Base-by-base conservation (phyloP, 139 green algal species). In the Auxenochlorella pyrenoidosa region DNA sequence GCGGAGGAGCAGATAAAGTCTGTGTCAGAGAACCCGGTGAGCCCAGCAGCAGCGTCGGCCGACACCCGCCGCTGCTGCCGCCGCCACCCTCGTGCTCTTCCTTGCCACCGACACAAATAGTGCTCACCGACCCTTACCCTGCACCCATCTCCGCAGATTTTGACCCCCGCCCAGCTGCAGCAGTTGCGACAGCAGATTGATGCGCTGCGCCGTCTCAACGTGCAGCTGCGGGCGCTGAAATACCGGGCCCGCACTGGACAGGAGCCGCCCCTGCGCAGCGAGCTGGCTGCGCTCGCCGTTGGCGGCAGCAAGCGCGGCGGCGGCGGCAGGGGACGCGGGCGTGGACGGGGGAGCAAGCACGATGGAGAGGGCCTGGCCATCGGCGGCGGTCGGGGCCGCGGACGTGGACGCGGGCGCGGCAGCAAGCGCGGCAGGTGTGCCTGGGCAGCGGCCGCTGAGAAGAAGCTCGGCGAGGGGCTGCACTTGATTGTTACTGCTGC, bases 111-210 rank as follows among this genome's bases (percentile, higher is more conserved):
- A 44, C n/a, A n/a, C n/a, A n/a, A n/a, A 18, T 54, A 10, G 8
- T 54, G 47, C 47, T 47, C 3, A 5, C 0, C 76, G 19, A 13
- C 40, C n/a, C 16, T 24, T 51, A 0, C 34, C 47, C 15, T 32
- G 34, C 32, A 5, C 21, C 58, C 26, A 22, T 6, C 8, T 5
- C 24, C 26, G 77, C 88, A 91, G 88, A 70, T 91, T 32, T 65
- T 91, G 32, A 84, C 88, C 18, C 73, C 51, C 1, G 70, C 66
- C 13, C 88, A 91, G 85, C 86, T 91, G 36, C 82, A 83, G 21
- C 28, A 79, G 38, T 54, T 91, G 43, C 83, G 51, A 1, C 59
- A 75, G 70, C 88, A 91, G 51, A 91, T 91, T 1, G 65, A 82
- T 2, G 24, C 54, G 0, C 58, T 91, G 26, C 51, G 79, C 8